A percentile compares a stretch with the other conserved stretches of the same genome.
These are phyloP conservation scores for Macadamia tetraphylla DNA, from an alignment of 164 flowering plant genomes.

Conservation along the genomic window DNA sequence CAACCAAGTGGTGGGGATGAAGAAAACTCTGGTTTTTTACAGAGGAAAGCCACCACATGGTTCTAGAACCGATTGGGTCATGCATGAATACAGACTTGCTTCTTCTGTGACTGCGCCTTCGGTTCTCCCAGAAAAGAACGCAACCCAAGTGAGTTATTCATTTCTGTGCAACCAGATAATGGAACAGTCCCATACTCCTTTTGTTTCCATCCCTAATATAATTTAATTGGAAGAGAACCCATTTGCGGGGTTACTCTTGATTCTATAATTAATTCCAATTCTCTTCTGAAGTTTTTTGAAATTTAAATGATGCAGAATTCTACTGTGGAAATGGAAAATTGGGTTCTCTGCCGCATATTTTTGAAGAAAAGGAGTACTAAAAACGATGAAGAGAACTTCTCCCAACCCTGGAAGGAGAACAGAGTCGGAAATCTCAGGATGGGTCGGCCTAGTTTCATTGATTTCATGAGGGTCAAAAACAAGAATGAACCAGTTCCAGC, in stretches of 20 bases:
- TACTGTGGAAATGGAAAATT: constrained; percentile 28
- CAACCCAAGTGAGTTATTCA: constrained; percentile 21
- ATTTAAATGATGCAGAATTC: constrained; percentile 17
- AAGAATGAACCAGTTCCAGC: not conserved
- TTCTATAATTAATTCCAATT: not conserved
- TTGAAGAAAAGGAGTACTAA: constrained; percentile 32
- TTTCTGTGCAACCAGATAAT: not conserved
- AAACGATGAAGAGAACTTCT: constrained; percentile 6
- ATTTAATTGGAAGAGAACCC: not conserved
- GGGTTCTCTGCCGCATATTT: constrained; percentile 61
- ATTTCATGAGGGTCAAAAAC: constrained; percentile 20
- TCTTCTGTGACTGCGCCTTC: constrained; percentile 10
- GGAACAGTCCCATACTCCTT: not conserved
- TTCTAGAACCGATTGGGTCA: constrained; percentile 60
- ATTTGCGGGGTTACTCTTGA: not conserved
- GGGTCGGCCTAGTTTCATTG: constrained; percentile 19
- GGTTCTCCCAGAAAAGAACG: constrained; percentile 11
- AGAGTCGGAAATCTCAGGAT: constrained; percentile 6
- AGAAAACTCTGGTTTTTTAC: constrained; percentile 60
- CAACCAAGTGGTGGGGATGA: constrained; percentile 43
- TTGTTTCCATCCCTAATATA: not conserved
- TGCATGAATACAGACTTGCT: constrained; percentile 71
- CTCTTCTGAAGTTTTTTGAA: not conserved
- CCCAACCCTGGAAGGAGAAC: constrained; percentile 7
- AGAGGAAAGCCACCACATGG: constrained; percentile 49